A percentile compares a stretch with the other conserved stretches of the same genome.
Evolutionary conservation across 805 yeast genomes (phyloP).

Genomic region (Kuraishia cidri): DNA sequence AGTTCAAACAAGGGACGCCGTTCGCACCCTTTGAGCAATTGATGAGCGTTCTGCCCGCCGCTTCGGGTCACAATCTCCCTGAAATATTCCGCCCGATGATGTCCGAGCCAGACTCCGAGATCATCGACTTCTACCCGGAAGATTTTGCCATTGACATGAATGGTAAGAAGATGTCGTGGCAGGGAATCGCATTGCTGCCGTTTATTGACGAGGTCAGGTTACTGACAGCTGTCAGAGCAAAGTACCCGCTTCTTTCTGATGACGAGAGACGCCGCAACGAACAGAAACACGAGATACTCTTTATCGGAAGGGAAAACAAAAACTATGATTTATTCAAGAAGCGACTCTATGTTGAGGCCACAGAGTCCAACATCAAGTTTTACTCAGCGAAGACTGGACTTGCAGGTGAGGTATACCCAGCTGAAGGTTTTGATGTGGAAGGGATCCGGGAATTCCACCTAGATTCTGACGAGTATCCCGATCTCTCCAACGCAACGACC

Average conservation of each 20-base stretch:
- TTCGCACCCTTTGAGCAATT: conserved; percentile 88
- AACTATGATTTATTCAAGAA: conserved; percentile 28
- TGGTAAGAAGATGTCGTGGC: conserved; percentile 93
- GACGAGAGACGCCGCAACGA: conserved; percentile 66
- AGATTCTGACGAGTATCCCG: conserved; percentile 25
- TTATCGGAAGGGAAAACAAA: conserved; percentile 57
- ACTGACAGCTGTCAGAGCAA: conserved; percentile 52
- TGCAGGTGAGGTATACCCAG: conserved; percentile 42
- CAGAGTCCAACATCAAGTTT: conserved; percentile 24
- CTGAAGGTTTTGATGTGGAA: conserved; percentile 24
- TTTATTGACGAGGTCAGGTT: conserved; percentile 82
- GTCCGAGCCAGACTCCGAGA: conserved; percentile 72
- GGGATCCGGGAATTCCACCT: conserved; percentile 35
- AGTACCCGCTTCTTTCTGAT: conserved; percentile 55
- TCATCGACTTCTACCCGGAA: conserved; percentile 86
- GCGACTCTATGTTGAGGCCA: conserved; percentile 29
- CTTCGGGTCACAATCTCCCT: conserved; percentile 82
- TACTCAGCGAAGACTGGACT: conserved; percentile 43
- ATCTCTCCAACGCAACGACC: conserved; percentile 27
- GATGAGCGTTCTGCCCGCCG: conserved; percentile 94
- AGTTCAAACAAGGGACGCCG: conserved; percentile 64
- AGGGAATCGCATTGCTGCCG: conserved; percentile 84
- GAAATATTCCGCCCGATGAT: conserved; percentile 72
- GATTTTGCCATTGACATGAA: conserved; percentile 90
- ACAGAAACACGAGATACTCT: conserved; percentile 58